Percentiles rank a stretch among this genome's conserved stretches.
Evolutionary conservation across 345 rosid genomes (phyloP).

Genomic region (sweet orange (Citrus sinensis)): DNA sequence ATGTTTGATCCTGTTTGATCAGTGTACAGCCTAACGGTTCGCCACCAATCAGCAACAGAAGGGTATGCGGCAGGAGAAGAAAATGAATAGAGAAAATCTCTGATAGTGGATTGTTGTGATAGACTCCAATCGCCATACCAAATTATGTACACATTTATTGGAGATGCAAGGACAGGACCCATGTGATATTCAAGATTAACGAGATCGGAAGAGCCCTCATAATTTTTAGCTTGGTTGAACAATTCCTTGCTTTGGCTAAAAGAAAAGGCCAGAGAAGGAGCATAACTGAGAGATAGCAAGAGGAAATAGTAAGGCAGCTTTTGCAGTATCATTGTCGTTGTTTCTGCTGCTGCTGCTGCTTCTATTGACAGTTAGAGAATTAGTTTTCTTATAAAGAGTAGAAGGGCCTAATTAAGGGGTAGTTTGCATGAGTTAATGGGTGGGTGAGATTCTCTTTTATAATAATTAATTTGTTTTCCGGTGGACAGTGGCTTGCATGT

Average conservation of each 20-base stretch:
- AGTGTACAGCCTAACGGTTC: slow-evolving; percentile 46
- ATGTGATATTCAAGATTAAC: slow-evolving; percentile 52
- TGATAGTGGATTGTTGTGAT: slow-evolving; percentile 45
- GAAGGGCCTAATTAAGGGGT: neutral
- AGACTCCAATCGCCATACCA: slow-evolving; percentile 68
- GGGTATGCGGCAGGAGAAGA: slow-evolving; percentile 51
- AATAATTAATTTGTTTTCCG: neutral
- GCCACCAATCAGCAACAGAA: slow-evolving; percentile 69
- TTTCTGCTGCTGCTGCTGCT: neutral
- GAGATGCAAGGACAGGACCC: slow-evolving; percentile 64
- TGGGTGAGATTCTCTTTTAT: slow-evolving; percentile 22
- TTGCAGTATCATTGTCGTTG: slow-evolving; percentile 15
- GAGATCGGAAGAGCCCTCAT: slow-evolving; percentile 53
- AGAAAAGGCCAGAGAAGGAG: slow-evolving; percentile 17
- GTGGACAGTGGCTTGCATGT: slow-evolving; percentile 22
- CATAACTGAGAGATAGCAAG: slow-evolving; percentile 12
- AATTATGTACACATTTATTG: slow-evolving; percentile 45
- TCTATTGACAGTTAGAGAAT: neutral
- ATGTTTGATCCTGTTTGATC: slow-evolving; percentile 68
- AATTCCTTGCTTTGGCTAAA: slow-evolving; percentile 21
- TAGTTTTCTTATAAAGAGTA: slow-evolving; percentile 14
- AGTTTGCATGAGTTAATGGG: neutral
- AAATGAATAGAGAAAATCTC: slow-evolving; percentile 56
- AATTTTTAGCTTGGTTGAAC: slow-evolving; percentile 33
- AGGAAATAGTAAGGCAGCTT: slow-evolving; percentile 13